These are phyloP conservation scores for Candida tetrigidarum DNA, from an alignment of 1,139 yeast species.

Conservation along the genomic window DNA sequence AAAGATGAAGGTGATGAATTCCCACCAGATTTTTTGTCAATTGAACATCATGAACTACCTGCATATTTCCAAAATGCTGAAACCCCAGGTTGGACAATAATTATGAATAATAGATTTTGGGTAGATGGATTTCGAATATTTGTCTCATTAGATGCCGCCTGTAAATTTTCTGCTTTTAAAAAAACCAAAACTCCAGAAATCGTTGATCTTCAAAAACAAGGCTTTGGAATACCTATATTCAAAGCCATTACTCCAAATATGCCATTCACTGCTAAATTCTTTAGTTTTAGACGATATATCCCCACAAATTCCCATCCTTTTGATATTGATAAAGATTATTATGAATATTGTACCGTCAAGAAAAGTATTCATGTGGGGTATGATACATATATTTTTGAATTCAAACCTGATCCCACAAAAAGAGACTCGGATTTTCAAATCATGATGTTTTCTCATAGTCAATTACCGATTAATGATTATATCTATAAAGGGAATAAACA, in stretches of 20 bases:
- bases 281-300: conserved; percentile 15
- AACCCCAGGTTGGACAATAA: conserved; percentile 14
- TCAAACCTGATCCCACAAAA: conserved; percentile 15
- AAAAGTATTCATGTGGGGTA: conserved; percentile 15
- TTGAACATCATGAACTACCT: conserved; percentile 9
- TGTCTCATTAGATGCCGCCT: conserved; percentile 15
- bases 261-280: conserved; percentile 12
- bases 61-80: conserved; percentile 11
- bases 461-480: conserved; percentile 18
- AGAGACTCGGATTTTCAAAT: conserved; percentile 13
- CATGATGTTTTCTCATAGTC: conserved; percentile 15
- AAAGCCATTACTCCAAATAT: conserved; percentile 12
- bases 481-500: conserved; percentile 15
- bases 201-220: conserved; percentile 13
- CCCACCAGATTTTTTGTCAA: conserved; percentile 4
- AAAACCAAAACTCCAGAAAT: conserved; percentile 11
- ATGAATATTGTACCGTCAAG: conserved; percentile 15
- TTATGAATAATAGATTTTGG: conserved; percentile 15
- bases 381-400: conserved; percentile 15
- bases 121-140: conserved; percentile 16
- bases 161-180: conserved; percentile 16
- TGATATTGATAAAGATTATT: conserved; percentile 15
- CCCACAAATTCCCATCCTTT: conserved; percentile 15
- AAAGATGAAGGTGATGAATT: conserved; percentile 1
- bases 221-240: conserved; percentile 17